Evolutionary conservation across 305 asterid genomes (phyloP), one percentile per base, ranked within the genome.

Genomic region (Solanum aculeatissimum): DNA sequence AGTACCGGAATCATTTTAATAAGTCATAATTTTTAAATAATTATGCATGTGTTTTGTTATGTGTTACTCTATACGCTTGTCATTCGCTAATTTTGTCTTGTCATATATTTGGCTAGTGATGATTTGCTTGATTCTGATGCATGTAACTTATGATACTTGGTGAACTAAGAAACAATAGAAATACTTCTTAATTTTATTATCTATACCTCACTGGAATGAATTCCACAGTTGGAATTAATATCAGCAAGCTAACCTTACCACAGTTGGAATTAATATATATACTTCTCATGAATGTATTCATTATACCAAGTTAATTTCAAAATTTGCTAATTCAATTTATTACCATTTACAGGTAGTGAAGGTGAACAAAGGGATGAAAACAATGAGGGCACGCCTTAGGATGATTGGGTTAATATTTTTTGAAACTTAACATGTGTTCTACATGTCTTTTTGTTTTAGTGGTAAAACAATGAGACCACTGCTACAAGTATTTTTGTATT

Each of bases 31-130:
- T 74, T 69, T 74, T 7, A 47, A 57, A 14, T 23, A 81, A 72
- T 71, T 81, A 25, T 89, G 87, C 77, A 35, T 82, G 54, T 51
- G 19, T 83, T 58, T 80, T 89, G 75, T 69, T 72, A 87, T 90
- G 89, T 78, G 90, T 82, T 71, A 25, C 32, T 40, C 38, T 72
- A 54, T 58, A 18, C 74, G 71, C 60, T 74, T 71, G 51, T 74
- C 18, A 23, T 27, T 77, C 43, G 23, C 49, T 74, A 29, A 42
- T 60, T 74, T 74, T 72, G 32, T 66, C 81, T n/a, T 74, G 68
- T 74, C 83, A 74, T 43, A 38, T 65, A 55, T 86, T n/a, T n/a
- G n/a, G n/a, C n/a, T n/a, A n/a, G n/a, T n/a, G n/a, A n/a, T n/a
- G n/a, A n/a, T n/a, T n/a, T n/a, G n/a, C n/a, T n/a, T n/a, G n/a